Percentiles rank a stretch among this genome's conserved stretches.
Conservation (phyloP, 2,329 filamentous ascomycete species). For the Colletotrichum magnum region DNA sequence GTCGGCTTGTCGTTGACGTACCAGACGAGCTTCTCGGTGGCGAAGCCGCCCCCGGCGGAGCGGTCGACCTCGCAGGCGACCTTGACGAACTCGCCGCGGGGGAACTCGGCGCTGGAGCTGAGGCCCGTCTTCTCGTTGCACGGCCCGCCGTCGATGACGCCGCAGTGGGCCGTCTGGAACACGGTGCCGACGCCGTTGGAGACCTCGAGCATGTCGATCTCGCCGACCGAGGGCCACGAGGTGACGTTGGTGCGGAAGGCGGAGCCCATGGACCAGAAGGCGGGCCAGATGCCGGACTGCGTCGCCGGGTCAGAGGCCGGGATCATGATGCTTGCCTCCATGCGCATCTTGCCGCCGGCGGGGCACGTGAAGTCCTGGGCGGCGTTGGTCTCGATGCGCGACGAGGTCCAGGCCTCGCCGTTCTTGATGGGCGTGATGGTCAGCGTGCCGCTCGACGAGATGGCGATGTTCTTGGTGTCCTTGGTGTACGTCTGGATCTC, state of each 20-base stretch:
- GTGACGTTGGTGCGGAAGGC: constrained; percentile 54
- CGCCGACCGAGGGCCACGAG: constrained; percentile 59
- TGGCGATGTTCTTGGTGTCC: constrained; percentile 54
- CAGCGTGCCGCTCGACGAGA: constrained; percentile 48
- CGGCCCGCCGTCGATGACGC: constrained; percentile 53
- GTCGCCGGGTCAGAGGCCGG: constrained; percentile 44
- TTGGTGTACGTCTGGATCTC: constrained; percentile 63
- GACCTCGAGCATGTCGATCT: constrained; percentile 62
- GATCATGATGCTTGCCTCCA: constrained; percentile 56
- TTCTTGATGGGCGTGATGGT: constrained; percentile 47
- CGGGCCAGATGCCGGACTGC: constrained; percentile 61
- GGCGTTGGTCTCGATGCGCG: constrained; percentile 57
- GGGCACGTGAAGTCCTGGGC: constrained; percentile 52
- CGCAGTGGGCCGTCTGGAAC: constrained; percentile 60
- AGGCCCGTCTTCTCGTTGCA: constrained; percentile 59
- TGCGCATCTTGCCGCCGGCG: constrained; percentile 51
- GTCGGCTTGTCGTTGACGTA: constrained; percentile 49
- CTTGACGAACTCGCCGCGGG: constrained; percentile 51
- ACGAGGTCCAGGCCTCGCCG: constrained; percentile 57
- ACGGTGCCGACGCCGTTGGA: constrained; percentile 54
- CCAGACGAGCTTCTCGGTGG: constrained; percentile 52
- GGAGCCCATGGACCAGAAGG: constrained; percentile 61
- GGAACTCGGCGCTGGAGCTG: constrained; percentile 41
- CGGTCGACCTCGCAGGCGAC: constrained; percentile 52
- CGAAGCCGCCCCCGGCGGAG: constrained; percentile 43